These are phyloP conservation scores for Acacia melanoxylon DNA, from an alignment of 306 rosid species.

Conservation along the genomic window DNA sequence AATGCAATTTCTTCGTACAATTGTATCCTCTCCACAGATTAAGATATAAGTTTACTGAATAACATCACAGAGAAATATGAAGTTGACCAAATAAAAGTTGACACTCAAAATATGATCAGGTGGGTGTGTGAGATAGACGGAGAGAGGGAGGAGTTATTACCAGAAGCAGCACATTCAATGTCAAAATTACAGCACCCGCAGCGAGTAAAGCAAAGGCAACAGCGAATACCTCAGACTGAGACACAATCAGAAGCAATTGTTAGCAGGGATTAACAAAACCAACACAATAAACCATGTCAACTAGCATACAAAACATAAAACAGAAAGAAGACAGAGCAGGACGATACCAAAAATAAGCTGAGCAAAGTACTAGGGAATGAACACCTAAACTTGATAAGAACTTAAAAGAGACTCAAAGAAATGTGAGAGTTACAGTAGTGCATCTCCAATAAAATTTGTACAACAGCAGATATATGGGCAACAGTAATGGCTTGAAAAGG, in stretches of 20 bases:
- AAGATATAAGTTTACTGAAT: background rate
- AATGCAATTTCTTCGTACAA: background rate
- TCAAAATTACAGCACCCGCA: slow-evolving; percentile 90
- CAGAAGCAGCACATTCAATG: slow-evolving; percentile 95
- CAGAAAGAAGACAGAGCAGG: background rate
- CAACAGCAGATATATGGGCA: background rate
- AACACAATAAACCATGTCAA: background rate
- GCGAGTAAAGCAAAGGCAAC: slow-evolving; percentile 99
- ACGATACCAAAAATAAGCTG: slow-evolving; percentile 2
- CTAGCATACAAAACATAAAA: background rate
- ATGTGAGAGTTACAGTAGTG: background rate
- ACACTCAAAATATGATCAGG: slow-evolving; percentile 3
- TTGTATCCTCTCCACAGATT: slow-evolving; percentile 2
- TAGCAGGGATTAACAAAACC: slow-evolving; percentile 23
- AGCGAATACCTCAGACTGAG: slow-evolving; percentile 95
- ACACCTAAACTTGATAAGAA: background rate
- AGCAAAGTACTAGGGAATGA: background rate
- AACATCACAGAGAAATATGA: slow-evolving; percentile 1
- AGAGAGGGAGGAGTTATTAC: slow-evolving; percentile 50
- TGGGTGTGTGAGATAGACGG: slow-evolving; percentile 25
- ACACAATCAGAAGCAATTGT: slow-evolving; percentile 23
- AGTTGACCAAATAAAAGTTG: slow-evolving; percentile 11
- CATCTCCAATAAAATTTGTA: slow-evolving; percentile 7
- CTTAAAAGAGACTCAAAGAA: background rate
- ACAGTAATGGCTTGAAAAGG: background rate